These are phyloP conservation scores for Crithidia thermophila DNA, from an alignment of 208 protist genomes.

Conservation along the genomic window DNA sequence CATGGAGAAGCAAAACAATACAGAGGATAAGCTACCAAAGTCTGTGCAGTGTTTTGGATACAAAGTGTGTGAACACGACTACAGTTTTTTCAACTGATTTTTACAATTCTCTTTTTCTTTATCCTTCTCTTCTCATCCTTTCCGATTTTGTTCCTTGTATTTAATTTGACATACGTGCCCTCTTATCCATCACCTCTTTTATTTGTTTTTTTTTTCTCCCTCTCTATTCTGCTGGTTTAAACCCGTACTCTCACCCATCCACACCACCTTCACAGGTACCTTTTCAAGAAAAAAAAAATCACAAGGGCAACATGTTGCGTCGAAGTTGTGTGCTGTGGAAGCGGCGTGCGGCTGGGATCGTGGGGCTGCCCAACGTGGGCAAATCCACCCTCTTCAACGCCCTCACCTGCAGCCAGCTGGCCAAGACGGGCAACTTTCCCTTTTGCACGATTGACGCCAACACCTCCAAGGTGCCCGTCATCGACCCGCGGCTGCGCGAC, in stretches of 20 bases:
- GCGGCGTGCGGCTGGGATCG: conserved; percentile 81
- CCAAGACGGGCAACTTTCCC: conserved; percentile 93
- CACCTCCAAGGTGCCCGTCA: conserved; percentile 70
- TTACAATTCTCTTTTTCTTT: too few relatives aligned
- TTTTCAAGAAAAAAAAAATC: neutral
- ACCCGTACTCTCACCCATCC: too few relatives aligned
- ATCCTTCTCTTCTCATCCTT: too few relatives aligned
- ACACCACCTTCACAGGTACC: neutral
- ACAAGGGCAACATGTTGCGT: conserved; percentile 24
- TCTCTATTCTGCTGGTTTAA: neutral
- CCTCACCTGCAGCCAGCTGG: conserved; percentile 85
- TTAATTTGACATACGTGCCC: conserved; percentile 18
- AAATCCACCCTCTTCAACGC: conserved; percentile 95
- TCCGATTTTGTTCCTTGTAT: too few relatives aligned
- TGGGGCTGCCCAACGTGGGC: conserved; percentile 91
- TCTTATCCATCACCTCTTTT: conserved; percentile 22
- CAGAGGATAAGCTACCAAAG: too few relatives aligned
- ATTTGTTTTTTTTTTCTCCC: neutral
- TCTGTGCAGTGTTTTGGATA: too few relatives aligned
- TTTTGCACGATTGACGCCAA: conserved; percentile 95
- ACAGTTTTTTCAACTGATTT: too few relatives aligned
- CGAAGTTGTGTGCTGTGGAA: conserved; percentile 18
- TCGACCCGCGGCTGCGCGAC: conserved; percentile 74
- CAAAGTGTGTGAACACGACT: too few relatives aligned
- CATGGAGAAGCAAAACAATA: too few relatives aligned